Percentiles rank a stretch among this genome's conserved stretches.
phyloP scores from a whole-genome alignment of 1,139 yeast species.

The Oligophagozyma castellii region DNA sequence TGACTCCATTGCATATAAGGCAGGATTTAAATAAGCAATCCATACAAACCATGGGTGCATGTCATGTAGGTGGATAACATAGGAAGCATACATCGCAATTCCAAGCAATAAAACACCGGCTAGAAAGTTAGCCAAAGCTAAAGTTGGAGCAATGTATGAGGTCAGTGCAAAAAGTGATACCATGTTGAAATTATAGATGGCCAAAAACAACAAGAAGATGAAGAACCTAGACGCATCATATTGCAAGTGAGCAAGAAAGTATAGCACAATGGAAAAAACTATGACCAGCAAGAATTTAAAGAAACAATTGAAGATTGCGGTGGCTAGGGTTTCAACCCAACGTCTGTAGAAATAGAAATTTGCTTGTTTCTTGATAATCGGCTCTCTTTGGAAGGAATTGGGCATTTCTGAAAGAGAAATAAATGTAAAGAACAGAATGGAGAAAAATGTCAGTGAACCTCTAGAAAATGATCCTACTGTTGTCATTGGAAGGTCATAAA shows the following conservation, averaged over 20 bases:
- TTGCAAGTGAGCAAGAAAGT: constrained; percentile 36
- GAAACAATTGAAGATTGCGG: constrained; percentile 30
- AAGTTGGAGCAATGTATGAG: constrained; percentile 30
- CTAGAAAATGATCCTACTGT: constrained; percentile 37
- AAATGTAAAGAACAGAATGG: constrained; percentile 36
- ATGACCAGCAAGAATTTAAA: constrained; percentile 29
- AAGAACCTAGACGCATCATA: constrained; percentile 38
- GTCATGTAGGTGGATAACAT: constrained; percentile 36
- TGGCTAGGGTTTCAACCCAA: constrained; percentile 36
- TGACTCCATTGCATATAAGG: constrained; percentile 37
- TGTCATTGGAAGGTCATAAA: constrained; percentile 30
- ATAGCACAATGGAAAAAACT: constrained; percentile 31
- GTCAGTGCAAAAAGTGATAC: constrained; percentile 31
- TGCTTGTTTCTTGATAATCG: constrained; percentile 35
- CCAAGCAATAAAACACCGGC: constrained; percentile 34
- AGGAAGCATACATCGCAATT: constrained; percentile 37
- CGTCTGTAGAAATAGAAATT: constrained; percentile 37
- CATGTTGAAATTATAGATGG: constrained; percentile 27
- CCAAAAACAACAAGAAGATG: constrained; percentile 31
- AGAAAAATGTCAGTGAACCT: constrained; percentile 39
- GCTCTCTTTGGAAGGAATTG: constrained; percentile 32
- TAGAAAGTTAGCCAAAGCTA: constrained; percentile 37
- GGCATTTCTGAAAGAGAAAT: constrained; percentile 37
- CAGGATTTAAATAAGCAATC: constrained; percentile 42
- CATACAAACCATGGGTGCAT: constrained; percentile 49